Conservation (phyloP, 257 asterid genomes). For the Solanum ahanhuiri region DNA sequence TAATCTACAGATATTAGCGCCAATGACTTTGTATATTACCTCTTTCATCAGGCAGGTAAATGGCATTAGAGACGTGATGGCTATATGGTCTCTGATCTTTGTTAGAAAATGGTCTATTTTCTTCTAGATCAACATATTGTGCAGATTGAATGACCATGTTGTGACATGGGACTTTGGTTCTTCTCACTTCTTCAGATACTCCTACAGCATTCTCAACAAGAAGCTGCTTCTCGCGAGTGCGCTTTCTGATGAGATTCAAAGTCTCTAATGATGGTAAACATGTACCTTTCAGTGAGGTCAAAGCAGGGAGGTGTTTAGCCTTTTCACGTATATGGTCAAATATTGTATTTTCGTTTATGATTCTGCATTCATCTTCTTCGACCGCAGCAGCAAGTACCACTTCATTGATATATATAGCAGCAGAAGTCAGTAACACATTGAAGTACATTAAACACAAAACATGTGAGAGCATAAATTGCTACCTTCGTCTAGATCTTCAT, state of each 20-base stretch:
- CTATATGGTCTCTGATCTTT: conserved; percentile 7
- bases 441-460: conserved; percentile 6
- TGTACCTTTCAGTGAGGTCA: conserved; percentile 30
- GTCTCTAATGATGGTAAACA: conserved; percentile 56
- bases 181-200: conserved; percentile 23
- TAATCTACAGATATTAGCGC: background rate
- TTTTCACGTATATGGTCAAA: conserved; percentile 74
- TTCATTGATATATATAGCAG: conserved; percentile 12
- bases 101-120: conserved; percentile 11
- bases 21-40: conserved; percentile 23
- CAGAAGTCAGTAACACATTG: conserved; percentile 6
- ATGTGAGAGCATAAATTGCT: conserved; percentile 7
- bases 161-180: conserved; percentile 14
- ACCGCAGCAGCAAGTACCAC: conserved; percentile 27
- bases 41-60: conserved; percentile 14
- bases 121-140: conserved; percentile 14
- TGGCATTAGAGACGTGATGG: conserved; percentile 10
- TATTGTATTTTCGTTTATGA: conserved; percentile 54
- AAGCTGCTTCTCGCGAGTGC: conserved; percentile 59
- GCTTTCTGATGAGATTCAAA: conserved; percentile 60
- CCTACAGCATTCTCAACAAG: conserved; percentile 33
- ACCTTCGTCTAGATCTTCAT: conserved; percentile 66
- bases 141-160: conserved; percentile 12
- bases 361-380: conserved; percentile 72
- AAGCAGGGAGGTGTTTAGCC: conserved; percentile 59